A percentile compares a stretch with the other conserved stretches of the same genome.
Conservation (phyloP, 106 monocot genomes). For the Apostasia shenzhenica region DNA sequence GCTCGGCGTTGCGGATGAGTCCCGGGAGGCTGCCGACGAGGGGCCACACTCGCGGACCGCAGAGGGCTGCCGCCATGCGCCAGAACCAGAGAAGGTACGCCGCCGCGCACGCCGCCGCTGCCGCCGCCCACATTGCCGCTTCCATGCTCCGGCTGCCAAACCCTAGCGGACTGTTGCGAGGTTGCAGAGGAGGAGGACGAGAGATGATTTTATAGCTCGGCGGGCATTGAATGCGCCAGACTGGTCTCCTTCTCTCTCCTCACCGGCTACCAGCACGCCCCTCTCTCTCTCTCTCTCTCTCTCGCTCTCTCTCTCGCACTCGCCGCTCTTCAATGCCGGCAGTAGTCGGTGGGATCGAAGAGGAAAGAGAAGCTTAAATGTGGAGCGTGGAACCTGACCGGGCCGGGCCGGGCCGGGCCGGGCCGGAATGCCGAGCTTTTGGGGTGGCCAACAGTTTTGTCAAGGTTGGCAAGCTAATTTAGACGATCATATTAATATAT, state of each 20-base stretch:
- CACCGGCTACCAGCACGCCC: conserved; percentile 4
- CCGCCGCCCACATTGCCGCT: background rate
- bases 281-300: background rate
- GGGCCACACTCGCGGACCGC: conserved; percentile 77
- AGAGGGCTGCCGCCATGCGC: conserved; percentile 23
- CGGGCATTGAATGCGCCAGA: conserved; percentile 11
- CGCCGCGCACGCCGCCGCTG: conserved; percentile 10
- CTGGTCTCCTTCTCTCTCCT: background rate
- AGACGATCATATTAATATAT: too few species aligned
- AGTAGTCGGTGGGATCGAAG: conserved; percentile 1
- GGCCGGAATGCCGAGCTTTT: too few species aligned
- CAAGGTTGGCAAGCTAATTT: too few species aligned
- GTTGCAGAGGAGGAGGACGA: background rate
- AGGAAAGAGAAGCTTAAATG: too few species aligned
- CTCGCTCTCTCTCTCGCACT: background rate
- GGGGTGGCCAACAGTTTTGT: too few species aligned
- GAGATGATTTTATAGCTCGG: background rate
- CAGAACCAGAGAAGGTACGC: conserved; percentile 71
- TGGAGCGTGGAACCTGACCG: too few species aligned
- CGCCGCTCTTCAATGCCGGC: background rate
- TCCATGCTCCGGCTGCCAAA: background rate
- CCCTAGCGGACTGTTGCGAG: background rate
- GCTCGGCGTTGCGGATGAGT: conserved; percentile 45
- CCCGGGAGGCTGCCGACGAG: conserved; percentile 83
- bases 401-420: too few species aligned